Evolutionary conservation across 257 asterid species (phyloP).

Genomic region (Forsythia viridissima): DNA sequence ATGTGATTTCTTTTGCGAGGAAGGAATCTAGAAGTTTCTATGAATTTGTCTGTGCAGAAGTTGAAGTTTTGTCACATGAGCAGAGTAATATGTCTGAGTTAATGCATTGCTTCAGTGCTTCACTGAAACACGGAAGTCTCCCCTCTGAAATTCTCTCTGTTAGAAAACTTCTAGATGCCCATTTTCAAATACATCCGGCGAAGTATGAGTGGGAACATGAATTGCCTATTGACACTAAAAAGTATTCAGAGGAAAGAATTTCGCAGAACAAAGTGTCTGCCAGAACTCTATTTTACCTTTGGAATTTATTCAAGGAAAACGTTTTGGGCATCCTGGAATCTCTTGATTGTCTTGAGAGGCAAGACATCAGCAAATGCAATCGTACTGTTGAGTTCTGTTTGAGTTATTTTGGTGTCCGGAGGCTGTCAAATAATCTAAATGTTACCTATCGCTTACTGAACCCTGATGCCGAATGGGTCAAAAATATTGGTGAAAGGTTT

Average conservation of each 20-base stretch:
- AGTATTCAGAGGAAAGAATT: constrained; percentile 30
- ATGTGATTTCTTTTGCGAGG: constrained; percentile 34
- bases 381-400: constrained; percentile 35
- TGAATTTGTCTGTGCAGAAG: constrained; percentile 39
- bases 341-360: constrained; percentile 31
- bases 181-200: constrained; percentile 21
- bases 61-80: constrained; percentile 32
- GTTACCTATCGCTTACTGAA: constrained; percentile 34
- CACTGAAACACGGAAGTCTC: constrained; percentile 25
- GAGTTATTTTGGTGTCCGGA: constrained; percentile 53
- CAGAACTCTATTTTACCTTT: constrained; percentile 44
- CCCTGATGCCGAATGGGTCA: constrained; percentile 57
- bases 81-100: constrained; percentile 29
- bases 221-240: constrained; percentile 20
- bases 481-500: constrained; percentile 30
- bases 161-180: constrained; percentile 50
- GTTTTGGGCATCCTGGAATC: constrained; percentile 32
- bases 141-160: constrained; percentile 37
- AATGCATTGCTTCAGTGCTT: constrained; percentile 30
- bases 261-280: constrained; percentile 33
- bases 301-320: constrained; percentile 45
- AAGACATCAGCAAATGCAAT: constrained; percentile 1
- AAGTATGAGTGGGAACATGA: constrained; percentile 41
- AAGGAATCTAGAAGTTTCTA: constrained; percentile 34
- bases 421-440: constrained; percentile 19